A percentile compares a stretch with the other conserved stretches of the same genome.
Conservation (phyloP, 192 early-diverging fungal genomes). For the Coemansia sp. region DNA sequence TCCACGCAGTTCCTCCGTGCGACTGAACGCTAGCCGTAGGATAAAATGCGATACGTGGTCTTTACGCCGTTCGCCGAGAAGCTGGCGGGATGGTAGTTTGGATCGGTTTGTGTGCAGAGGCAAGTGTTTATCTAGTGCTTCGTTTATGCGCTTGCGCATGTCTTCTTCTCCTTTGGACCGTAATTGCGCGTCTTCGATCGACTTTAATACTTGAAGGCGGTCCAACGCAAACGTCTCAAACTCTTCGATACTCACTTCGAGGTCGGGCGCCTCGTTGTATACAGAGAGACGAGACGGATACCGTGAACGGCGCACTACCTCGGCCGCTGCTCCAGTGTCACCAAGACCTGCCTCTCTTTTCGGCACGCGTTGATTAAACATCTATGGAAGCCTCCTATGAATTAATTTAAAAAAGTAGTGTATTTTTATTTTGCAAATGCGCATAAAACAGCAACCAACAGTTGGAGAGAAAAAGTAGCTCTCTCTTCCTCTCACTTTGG, state of each 20-base stretch:
- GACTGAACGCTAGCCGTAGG: constrained; percentile 65
- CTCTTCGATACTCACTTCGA: constrained; percentile 52
- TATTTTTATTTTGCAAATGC: too few species aligned
- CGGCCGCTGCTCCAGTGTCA: constrained; percentile 21
- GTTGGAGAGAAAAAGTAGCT: too few species aligned
- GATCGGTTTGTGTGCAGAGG: constrained; percentile 58
- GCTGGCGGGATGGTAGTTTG: constrained; percentile 31
- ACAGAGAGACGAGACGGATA: constrained; percentile 41
- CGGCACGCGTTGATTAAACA: constrained; percentile 40
- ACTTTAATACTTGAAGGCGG: constrained; percentile 67
- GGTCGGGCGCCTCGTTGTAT: constrained; percentile 36
- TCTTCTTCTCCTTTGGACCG: constrained; percentile 63
- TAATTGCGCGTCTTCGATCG: constrained; percentile 76
- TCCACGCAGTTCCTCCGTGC: constrained; percentile 63
- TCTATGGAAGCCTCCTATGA: too few species aligned
- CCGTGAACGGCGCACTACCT: constrained; percentile 47
- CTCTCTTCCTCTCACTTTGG: too few species aligned
- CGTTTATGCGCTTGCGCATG: constrained; percentile 51
- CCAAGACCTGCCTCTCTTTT: constrained; percentile 12
- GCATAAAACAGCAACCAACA: too few species aligned
- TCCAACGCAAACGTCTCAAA: constrained; percentile 53
- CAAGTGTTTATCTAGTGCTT: constrained; percentile 57
- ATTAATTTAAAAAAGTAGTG: too few species aligned
- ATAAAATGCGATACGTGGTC: constrained; percentile 84
- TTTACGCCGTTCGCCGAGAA: constrained; percentile 64